phyloP scores from a whole-genome alignment of 306 rosid genomes.

The Quercus robur region DNA sequence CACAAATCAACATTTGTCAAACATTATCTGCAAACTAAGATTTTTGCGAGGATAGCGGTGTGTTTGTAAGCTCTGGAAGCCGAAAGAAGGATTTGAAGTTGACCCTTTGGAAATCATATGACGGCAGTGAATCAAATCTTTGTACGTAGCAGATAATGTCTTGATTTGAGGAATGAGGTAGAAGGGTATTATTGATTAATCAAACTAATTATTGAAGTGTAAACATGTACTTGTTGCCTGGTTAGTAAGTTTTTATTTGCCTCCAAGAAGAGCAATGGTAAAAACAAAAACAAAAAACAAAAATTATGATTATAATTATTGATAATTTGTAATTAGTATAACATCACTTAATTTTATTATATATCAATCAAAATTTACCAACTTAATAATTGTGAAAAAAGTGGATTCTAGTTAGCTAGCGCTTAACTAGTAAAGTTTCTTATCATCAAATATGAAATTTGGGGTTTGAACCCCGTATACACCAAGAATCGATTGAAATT shows the following conservation, averaged over 20 bases:
- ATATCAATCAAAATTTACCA: too few species aligned
- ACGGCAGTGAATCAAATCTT: background rate
- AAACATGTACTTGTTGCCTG: background rate
- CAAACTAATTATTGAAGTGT: background rate
- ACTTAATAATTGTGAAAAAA: too few species aligned
- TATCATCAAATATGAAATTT: too few species aligned
- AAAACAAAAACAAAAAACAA: too few species aligned
- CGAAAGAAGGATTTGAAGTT: background rate
- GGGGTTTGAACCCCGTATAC: accelerated
- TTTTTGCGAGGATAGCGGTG: background rate
- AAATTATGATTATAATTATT: too few species aligned
- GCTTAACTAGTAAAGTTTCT: too few species aligned
- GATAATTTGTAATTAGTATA: too few species aligned
- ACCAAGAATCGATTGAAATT: too few species aligned
- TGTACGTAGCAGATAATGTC: background rate
- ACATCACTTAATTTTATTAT: too few species aligned
- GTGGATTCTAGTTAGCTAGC: too few species aligned
- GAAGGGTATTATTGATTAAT: background rate
- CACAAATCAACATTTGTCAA: too few species aligned
- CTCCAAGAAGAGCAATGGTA: too few species aligned
- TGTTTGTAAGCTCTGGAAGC: background rate
- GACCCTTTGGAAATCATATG: background rate
- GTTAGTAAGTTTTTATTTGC: background rate
- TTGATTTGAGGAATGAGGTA: background rate
- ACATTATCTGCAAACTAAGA: background rate